A percentile compares a stretch with the other conserved stretches of the same genome.
These are phyloP conservation scores for Ceratocystiopsis brevicomis DNA, from an alignment of 2,329 filamentous ascomycete species.

Conservation along the genomic window DNA sequence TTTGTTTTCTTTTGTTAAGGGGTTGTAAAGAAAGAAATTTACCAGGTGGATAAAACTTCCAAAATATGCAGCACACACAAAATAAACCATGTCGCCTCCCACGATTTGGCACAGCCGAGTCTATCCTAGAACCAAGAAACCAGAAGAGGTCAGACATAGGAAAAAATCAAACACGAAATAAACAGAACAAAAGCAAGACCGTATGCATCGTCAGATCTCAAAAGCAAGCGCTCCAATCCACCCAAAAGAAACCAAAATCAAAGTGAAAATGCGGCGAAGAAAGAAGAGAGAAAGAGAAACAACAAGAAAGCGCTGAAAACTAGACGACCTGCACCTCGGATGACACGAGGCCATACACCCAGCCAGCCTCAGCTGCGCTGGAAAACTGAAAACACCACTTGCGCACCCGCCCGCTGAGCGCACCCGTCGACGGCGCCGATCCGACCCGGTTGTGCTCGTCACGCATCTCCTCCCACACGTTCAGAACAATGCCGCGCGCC, in stretches of 20 bases:
- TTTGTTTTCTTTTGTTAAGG: too few species aligned
- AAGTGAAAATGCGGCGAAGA: neutral
- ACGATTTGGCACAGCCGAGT: too few species aligned
- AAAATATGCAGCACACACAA: too few species aligned
- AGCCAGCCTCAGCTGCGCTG: conserved; percentile 31
- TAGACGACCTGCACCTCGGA: conserved; percentile 26
- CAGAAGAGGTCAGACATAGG: too few species aligned
- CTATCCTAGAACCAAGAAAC: too few species aligned
- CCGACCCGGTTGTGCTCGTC: conserved; percentile 39
- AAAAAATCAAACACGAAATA: too few species aligned
- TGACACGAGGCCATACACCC: conserved; percentile 37
- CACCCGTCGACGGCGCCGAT: conserved; percentile 30
- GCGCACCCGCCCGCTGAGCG: conserved; percentile 34
- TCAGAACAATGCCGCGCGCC: conserved; percentile 70
- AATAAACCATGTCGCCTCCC: too few species aligned
- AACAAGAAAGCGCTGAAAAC: neutral
- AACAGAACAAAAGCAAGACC: too few species aligned
- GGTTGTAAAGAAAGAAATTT: too few species aligned
- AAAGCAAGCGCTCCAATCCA: too few species aligned
- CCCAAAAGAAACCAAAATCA: neutral
- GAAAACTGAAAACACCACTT: conserved; percentile 47
- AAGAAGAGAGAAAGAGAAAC: neutral
- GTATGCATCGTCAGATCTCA: too few species aligned
- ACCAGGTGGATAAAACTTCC: too few species aligned
- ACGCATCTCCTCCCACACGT: conserved; percentile 64